phyloP scores from a whole-genome alignment of 2,329 filamentous ascomycete genomes.

The Fusarium anguioides region DNA sequence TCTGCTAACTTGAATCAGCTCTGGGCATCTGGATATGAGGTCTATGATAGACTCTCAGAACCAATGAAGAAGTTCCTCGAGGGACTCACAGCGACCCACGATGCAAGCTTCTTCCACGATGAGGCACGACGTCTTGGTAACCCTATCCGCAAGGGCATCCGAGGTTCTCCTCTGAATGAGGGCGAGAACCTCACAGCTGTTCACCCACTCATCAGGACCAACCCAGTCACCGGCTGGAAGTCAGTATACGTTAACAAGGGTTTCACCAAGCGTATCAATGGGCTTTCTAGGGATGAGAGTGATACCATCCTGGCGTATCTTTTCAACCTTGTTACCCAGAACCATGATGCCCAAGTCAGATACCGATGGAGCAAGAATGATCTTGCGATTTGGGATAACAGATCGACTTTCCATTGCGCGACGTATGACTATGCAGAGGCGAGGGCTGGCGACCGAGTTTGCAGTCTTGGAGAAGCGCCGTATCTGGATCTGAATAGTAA shows the following conservation, averaged over 20 bases:
- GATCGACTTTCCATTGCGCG: constrained; percentile 62
- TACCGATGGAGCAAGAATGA: constrained; percentile 65
- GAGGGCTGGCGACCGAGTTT: constrained; percentile 56
- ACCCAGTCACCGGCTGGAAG: constrained; percentile 70
- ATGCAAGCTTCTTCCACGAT: constrained; percentile 62
- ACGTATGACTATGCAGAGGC: constrained; percentile 69
- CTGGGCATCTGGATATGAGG: constrained; percentile 71
- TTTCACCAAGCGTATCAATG: constrained; percentile 66
- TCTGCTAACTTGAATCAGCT: constrained; percentile 59
- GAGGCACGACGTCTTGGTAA: constrained; percentile 61
- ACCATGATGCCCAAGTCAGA: constrained; percentile 68
- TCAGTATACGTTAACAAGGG: constrained; percentile 62
- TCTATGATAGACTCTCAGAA: constrained; percentile 65
- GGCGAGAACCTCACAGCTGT: constrained; percentile 62
- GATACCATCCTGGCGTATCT: constrained; percentile 62
- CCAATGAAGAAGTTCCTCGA: constrained; percentile 60
- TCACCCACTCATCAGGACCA: constrained; percentile 68
- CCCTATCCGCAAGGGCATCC: constrained; percentile 55
- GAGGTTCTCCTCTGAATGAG: constrained; percentile 68
- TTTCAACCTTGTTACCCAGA: constrained; percentile 61
- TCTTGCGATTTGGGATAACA: constrained; percentile 74
- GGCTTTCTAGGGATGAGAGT: constrained; percentile 64
- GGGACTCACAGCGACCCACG: constrained; percentile 59
- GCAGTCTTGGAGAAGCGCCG: constrained; percentile 57
- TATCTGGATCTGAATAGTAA: constrained; percentile 54